Conservation (phyloP, 2,329 filamentous ascomycete species). For the Alternaria arborescens region DNA sequence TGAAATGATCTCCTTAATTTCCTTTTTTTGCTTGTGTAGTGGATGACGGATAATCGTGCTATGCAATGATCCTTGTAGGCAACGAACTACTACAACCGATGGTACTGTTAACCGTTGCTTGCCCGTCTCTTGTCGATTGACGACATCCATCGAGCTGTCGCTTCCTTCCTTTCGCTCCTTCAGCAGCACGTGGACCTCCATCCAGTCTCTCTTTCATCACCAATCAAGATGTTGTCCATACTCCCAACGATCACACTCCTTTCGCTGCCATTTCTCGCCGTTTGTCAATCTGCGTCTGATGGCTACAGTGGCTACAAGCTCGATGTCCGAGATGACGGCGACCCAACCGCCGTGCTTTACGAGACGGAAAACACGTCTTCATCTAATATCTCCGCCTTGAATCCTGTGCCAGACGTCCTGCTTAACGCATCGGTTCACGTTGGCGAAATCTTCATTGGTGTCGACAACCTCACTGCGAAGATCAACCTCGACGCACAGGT, state of each 20-base stretch:
- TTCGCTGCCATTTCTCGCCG: slow-evolving; percentile 46
- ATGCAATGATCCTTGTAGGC: slow-evolving; percentile 34
- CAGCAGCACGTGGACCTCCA: slow-evolving; percentile 34
- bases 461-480: slow-evolving; percentile 68
- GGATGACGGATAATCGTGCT: slow-evolving; percentile 22
- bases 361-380: slow-evolving; percentile 62
- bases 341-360: slow-evolving; percentile 62
- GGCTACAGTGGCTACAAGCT: slow-evolving; percentile 67
- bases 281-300: slow-evolving; percentile 47
- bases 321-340: slow-evolving; percentile 56
- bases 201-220: slow-evolving; percentile 29
- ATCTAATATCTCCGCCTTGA: slow-evolving; percentile 51
- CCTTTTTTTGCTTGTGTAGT: slow-evolving; percentile 23
- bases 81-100: slow-evolving; percentile 28
- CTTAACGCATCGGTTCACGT: slow-evolving; percentile 68
- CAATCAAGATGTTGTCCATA: slow-evolving; percentile 35
- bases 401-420: slow-evolving; percentile 65
- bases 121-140: slow-evolving; percentile 14
- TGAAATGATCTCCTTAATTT: slow-evolving; percentile 41
- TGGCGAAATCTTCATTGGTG: slow-evolving; percentile 66
- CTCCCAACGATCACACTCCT: slow-evolving; percentile 40
- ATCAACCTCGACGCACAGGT: slow-evolving; percentile 69
- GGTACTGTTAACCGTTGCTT: slow-evolving; percentile 30
- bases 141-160: slow-evolving; percentile 26
- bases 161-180: slow-evolving; percentile 19